Evolutionary conservation across 2,329 filamentous ascomycete species (phyloP).

Genomic region (Exophiala sp.): DNA sequence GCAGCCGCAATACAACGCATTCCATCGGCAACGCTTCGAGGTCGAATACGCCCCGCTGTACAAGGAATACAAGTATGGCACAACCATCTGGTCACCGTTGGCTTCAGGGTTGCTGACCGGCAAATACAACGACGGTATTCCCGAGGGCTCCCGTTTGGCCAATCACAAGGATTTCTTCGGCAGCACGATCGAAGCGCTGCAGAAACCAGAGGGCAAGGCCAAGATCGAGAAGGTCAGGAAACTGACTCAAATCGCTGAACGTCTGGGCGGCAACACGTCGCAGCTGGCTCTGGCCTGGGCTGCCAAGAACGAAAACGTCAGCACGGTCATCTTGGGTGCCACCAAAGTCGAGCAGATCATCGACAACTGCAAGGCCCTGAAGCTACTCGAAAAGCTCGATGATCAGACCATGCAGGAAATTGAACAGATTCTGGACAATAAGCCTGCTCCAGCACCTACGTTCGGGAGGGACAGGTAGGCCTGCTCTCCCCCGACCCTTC

Average conservation of each 20-base stretch:
- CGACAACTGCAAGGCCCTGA: conserved; percentile 43
- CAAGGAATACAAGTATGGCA: conserved; percentile 53
- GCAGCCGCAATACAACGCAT: conserved; percentile 62
- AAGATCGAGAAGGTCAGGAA: conserved; percentile 54
- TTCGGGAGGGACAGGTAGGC: conserved; percentile 25
- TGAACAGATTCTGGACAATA: conserved; percentile 32
- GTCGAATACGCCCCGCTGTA: conserved; percentile 57
- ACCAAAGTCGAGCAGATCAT: conserved; percentile 41
- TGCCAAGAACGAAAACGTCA: conserved; percentile 52
- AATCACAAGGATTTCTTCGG: conserved; percentile 51
- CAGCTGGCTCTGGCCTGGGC: conserved; percentile 53
- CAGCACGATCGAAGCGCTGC: conserved; percentile 41
- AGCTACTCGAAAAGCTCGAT: conserved; percentile 41
- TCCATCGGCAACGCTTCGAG: conserved; percentile 58
- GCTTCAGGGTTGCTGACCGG: conserved; percentile 57
- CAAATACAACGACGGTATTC: conserved; percentile 61
- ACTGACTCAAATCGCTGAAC: conserved; percentile 52
- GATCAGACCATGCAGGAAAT: conserved; percentile 44
- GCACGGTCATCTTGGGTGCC: conserved; percentile 48
- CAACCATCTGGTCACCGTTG: conserved; percentile 60
- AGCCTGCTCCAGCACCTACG: conserved; percentile 15
- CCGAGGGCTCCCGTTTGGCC: conserved; percentile 52
- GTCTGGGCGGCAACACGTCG: conserved; percentile 54
- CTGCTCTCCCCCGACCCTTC: background rate
- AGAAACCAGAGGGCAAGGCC: conserved; percentile 31